A percentile compares a stretch with the other conserved stretches of the same genome.
Evolutionary conservation across 2,329 filamentous ascomycete species (phyloP).

Genomic region (Chalaropsis thielavioides): DNA sequence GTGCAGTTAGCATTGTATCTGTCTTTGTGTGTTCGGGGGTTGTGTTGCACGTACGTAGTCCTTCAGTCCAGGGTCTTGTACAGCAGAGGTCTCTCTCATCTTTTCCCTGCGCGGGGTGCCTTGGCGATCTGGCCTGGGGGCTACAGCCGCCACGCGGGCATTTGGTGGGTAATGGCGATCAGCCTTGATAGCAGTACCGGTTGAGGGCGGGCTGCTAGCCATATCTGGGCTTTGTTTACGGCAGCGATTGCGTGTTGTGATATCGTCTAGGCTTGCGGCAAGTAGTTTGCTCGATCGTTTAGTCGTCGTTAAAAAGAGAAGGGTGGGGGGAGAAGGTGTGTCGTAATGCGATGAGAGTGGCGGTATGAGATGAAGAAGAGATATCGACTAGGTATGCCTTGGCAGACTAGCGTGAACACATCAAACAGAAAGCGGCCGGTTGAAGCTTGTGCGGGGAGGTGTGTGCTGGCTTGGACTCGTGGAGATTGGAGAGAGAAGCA

Average conservation of each 20-base stretch:
- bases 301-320: not conserved
- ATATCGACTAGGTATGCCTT: not conserved
- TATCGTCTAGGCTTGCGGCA: not conserved
- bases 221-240: not conserved
- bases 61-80: conserved; percentile 65
- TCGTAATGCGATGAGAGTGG: no score
- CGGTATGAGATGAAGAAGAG: not conserved
- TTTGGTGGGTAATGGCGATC: conserved; percentile 32
- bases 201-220: conserved; percentile 20
- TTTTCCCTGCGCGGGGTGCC: conserved; percentile 50
- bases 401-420: not conserved
- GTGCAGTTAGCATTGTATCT: not conserved
- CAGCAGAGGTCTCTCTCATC: conserved; percentile 43
- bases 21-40: not conserved
- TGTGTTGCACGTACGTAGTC: conserved; percentile 52
- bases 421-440: not conserved
- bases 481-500: no score
- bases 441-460: not conserved
- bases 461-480: not conserved
- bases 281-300: not conserved
- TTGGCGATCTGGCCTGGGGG: conserved; percentile 32
- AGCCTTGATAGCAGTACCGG: conserved; percentile 19
- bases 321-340: not conserved
- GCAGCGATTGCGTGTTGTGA: not conserved
- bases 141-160: conserved; percentile 29